These are phyloP conservation scores for Sesbania bispinosa DNA, from an alignment of 306 rosid genomes.

Conservation along the genomic window DNA sequence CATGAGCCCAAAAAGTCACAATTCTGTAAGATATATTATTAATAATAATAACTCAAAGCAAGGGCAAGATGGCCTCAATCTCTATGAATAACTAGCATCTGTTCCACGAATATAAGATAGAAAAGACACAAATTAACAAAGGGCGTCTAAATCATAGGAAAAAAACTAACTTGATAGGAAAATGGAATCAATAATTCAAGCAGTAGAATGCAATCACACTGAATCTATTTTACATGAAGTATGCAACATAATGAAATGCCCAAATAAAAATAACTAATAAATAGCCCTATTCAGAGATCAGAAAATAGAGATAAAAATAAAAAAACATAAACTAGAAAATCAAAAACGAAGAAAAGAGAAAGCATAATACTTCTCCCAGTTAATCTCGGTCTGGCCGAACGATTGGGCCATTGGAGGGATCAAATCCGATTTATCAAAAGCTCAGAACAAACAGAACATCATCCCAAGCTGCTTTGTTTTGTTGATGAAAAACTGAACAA, in stretches of 20 bases:
- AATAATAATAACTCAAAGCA: neutral
- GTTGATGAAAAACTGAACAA: neutral
- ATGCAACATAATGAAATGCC: no score
- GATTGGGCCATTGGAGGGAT: conserved; percentile 49
- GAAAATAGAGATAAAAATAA: neutral
- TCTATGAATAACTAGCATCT: neutral
- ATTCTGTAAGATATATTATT: neutral
- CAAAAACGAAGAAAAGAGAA: neutral
- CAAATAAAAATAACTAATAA: neutral
- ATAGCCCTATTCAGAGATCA: neutral
- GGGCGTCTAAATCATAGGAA: neutral
- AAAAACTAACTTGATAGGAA: neutral
- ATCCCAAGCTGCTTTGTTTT: neutral
- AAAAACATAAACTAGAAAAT: neutral
- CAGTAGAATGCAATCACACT: neutral
- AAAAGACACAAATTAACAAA: neutral
- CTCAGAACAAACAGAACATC: neutral
- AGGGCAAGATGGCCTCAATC: conserved; percentile 4
- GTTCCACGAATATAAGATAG: neutral
- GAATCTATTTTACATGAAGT: no score
- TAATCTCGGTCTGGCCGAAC: conserved; percentile 76
- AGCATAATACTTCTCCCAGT: conserved; percentile 90
- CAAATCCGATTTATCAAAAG: neutral
- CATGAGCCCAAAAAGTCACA: neutral
- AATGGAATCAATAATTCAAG: neutral